Evolutionary conservation across 225 moss, liverwort and hornwort species (phyloP).

Genomic region (Sphagnum tenellum): DNA sequence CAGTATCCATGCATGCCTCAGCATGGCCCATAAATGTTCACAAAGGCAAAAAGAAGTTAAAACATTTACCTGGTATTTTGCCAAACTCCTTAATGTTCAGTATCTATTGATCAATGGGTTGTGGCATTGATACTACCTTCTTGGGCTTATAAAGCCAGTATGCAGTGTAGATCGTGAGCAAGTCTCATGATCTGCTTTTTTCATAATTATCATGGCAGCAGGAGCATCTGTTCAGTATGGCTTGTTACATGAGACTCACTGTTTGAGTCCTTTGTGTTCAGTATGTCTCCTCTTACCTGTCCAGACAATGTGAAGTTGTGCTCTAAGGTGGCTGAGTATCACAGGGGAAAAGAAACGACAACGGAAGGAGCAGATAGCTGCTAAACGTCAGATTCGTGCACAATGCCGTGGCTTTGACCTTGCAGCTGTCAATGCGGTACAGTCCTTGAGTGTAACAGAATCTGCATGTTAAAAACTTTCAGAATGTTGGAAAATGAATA

Average conservation of each 20-base stretch:
- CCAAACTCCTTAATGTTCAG: neutral
- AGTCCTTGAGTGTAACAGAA: slow-evolving; percentile 3
- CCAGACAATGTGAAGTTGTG: too few relatives aligned
- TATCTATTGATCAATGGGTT: too few relatives aligned
- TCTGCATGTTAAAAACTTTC: too few relatives aligned
- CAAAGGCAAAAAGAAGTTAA: slow-evolving; percentile 44
- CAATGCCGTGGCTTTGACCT: slow-evolving; percentile 64
- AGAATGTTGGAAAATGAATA: too few relatives aligned
- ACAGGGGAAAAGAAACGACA: slow-evolving; percentile 76
- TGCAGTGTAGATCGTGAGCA: too few relatives aligned
- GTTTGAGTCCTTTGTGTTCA: neutral
- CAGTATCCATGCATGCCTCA: slow-evolving; percentile 14
- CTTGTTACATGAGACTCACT: too few relatives aligned
- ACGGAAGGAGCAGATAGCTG: slow-evolving; percentile 62
- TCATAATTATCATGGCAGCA: too few relatives aligned
- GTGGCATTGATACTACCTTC: too few relatives aligned
- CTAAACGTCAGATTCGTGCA: slow-evolving; percentile 66
- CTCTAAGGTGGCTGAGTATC: neutral
- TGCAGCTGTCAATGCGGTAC: slow-evolving; percentile 61
- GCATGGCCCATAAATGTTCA: slow-evolving; percentile 53
- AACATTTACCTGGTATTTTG: slow-evolving; percentile 52
- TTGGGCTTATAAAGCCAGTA: too few relatives aligned
- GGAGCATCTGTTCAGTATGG: too few relatives aligned
- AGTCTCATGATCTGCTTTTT: too few relatives aligned
- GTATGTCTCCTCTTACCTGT: too few relatives aligned